Base-by-base conservation (phyloP, 805 yeast genomes). In the Monosporozyma aquatica region DNA sequence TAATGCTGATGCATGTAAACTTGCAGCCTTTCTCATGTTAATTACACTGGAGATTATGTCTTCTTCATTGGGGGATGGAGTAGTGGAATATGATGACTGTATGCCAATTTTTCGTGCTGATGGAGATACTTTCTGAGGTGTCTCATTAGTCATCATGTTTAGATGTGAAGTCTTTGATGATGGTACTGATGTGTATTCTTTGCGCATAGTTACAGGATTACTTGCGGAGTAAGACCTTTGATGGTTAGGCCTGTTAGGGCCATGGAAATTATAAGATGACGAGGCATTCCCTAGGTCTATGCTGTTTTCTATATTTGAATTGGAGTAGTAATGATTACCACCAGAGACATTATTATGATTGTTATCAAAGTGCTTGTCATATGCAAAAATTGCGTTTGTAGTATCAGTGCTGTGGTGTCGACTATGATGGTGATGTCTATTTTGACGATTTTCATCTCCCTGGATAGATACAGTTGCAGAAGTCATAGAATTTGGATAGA, bases 1-100 rank as follows among this genome's bases (percentile, higher is more conserved):
- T 51, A 78, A 76, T 1, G 87, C 72, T 3, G 87, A 80, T 52
- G 80, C 90, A 37, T 78, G 70, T 28, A 76, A 71, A 41, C 79
- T 74, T 1, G 85, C 86, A 25, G 71, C 60, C 30, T 71, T 71
- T 42, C 83, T 68, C 38, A 77, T 62, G 14, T 69, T 68, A 7
- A 68, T 61, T 1, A 82, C 82, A 2, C 38, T 37, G 5, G 38
- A 26, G 10, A 49, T 39, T 21, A 41, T 18, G 30, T 30, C 26
- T 6, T 24, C 38, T 6, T 11, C 22, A 5, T 36, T 29, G 10
- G 24, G 17, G 4, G 30, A 24, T 15, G 24, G 24, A 17, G 24
- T 25, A 6, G 30, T 17, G 10, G 38, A 36, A 36, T 35, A 28
- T 9, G 25, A 22, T 4, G 38, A 36, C 17, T 32, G 18, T 32